Evolutionary conservation across 2,329 filamentous ascomycete species (phyloP), one percentile per base, ranked within the genome.

Genomic region (Cercospora nicotianae): DNA sequence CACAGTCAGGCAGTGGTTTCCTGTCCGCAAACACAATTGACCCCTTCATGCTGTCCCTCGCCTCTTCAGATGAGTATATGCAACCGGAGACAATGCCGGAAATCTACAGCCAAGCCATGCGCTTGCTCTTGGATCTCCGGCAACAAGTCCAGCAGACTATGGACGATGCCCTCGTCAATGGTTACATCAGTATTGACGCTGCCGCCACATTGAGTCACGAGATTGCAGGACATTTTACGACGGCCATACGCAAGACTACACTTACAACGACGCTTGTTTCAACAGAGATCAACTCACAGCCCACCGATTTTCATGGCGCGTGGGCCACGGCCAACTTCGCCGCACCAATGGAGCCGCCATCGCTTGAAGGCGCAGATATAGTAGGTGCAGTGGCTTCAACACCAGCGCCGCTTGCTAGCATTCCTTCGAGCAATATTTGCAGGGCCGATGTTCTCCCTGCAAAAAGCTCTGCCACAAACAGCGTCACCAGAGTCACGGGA

Each of bases 401-500:
- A 30, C 26, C 59, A 61, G 33, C 59, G 59, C 26, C 59, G 28
- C 42, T 31, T 23, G 60, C 60, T 33, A 18, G 60, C 60, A 51
- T 51, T 48, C 59, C 60, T 33, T 26, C 12, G 26, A 31, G 39
- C 60, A 33, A 33, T 51, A 13, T 51, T 51, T 18, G 28, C 60
- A 63, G 39, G 39, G 3, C 60, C 60, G 60, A 63, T 23, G 28
- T 63, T 63, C 39, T 51, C 12, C 60, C 60, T 63, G 28, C n/a
- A 8, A 63, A 28, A 30, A 58, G 53, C 42, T 23, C 45, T 51
- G 45, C 45, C 18, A 12, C 45, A 7, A 23, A 51, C 53, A 33
- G 26, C 53, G 53, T 30, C 48, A 42, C 20, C 36, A 61, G 33
- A 18, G 33, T 61, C 60, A 62, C 42, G 60, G 39, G 23, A 30